Base-by-base conservation (phyloP, 169 alveolate genomes). In the Eimeria brunetti region DNA sequence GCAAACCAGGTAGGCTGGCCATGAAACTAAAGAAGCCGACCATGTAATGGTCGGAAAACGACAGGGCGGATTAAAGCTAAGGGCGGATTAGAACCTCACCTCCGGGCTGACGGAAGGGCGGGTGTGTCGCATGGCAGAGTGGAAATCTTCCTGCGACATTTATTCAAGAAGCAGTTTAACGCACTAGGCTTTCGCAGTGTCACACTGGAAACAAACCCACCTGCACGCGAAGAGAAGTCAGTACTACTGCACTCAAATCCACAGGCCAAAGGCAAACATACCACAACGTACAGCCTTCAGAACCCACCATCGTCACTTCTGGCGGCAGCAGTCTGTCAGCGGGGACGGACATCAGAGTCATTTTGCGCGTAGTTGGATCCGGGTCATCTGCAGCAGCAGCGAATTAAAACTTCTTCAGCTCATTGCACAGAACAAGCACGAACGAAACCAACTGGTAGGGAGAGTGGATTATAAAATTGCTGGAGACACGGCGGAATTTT, bases 261-360 rank as follows among this genome's bases (percentile, higher is more conserved):
- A 30, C 20, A 67, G 24, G 41, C 22, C 22, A n/a, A 67, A 6
- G 14, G 76, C 76, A 67, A 24, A n/a, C 24, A n/a, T 2, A 20
- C 24, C 46, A n/a, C 46, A 18, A 76, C 86, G 53, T 41, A 41
- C 46, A 30, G 46, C 20, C 7, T 30, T 67, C 24, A 22, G 44
- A 20, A 67, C 76, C 76, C 76, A 95, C 96, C 96, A 91, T 49
- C 20, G 95, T 62, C 51, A 96, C 91, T 27, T 88, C 96, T 1
- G 99, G 99, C 30, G 97, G 97, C 76, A 96, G 94, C 91, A 98
- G 94, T 80, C 96, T 97, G 80, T 97, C 96, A 30, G 97, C 97
- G 67, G 97, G 97, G 56, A 98, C 95, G 49, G 96, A 96, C 98
- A 98, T 97, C 53, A 98, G 94, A 58, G 95, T 84, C 96, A 97